Evolutionary conservation across 352 stramenopile species (phyloP).

Genomic region (Pythium apleroticum): DNA sequence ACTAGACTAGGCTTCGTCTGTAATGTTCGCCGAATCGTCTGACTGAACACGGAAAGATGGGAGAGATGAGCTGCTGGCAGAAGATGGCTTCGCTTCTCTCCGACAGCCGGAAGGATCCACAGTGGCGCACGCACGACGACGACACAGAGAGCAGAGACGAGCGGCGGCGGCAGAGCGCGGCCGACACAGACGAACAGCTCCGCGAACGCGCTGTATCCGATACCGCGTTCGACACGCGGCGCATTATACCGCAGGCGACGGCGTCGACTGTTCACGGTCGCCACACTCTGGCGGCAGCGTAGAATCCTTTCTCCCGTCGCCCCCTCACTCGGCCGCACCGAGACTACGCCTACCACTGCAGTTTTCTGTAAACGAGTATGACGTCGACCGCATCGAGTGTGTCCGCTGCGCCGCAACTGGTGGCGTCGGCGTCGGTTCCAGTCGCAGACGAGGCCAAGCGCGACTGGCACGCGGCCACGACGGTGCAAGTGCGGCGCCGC

Average conservation of each 20-base stretch:
- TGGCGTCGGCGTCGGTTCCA: not conserved
- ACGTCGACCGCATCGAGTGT: constrained; percentile 14
- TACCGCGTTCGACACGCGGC: not conserved
- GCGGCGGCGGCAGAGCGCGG: constrained; percentile 1
- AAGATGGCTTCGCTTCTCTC: constrained; percentile 9
- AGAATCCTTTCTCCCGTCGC: not conserved
- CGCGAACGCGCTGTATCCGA: not conserved
- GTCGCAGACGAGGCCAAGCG: constrained; percentile 14
- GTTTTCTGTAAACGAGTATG: not conserved
- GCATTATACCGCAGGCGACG: no score
- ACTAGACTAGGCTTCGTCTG: not conserved
- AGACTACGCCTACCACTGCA: not conserved
- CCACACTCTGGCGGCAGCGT: not conserved
- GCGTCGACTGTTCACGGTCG: no score
- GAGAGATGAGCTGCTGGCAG: constrained; percentile 12
- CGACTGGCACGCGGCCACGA: constrained; percentile 31
- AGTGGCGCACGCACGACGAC: constrained; percentile 5
- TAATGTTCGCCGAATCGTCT: constrained; percentile 7
- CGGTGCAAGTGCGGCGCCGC: constrained; percentile 28
- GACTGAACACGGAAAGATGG: not conserved
- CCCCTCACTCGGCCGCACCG: not conserved
- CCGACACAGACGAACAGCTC: constrained; percentile 4
- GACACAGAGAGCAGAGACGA: constrained; percentile 12
- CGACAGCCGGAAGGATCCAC: not conserved
- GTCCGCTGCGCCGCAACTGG: not conserved